Conservation (phyloP, 1,139 yeast genomes). For the Saccharomyces hybrid region DNA sequence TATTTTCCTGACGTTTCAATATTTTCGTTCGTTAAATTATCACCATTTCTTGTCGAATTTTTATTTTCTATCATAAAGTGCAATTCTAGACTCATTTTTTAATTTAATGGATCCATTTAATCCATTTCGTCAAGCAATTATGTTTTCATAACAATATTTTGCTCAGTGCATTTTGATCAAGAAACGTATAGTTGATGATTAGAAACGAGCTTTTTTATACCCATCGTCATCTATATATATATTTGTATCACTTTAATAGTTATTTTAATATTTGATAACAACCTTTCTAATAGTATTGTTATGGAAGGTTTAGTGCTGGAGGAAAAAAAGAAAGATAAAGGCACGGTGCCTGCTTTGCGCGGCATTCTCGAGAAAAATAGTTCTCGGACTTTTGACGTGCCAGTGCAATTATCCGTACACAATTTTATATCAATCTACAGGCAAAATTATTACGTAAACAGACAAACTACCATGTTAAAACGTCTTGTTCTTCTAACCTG, state of each 20-base stretch:
- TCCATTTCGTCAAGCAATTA: background rate
- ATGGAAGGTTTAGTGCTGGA: background rate
- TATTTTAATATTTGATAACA: constrained; percentile 1
- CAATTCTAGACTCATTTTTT: constrained; percentile 1
- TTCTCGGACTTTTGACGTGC: background rate
- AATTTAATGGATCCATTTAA: background rate
- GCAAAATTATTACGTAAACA: background rate
- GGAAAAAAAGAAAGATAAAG: background rate
- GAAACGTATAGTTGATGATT: background rate
- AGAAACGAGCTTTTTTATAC: background rate
- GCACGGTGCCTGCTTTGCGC: background rate
- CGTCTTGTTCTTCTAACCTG: constrained; percentile 29
- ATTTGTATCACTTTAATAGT: constrained; percentile 1
- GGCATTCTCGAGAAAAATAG: background rate
- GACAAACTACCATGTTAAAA: constrained; percentile 27
- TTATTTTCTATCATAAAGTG: background rate
- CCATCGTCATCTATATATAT: background rate
- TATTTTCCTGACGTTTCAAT: background rate
- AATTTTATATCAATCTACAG: background rate
- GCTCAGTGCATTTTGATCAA: background rate
- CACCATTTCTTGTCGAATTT: background rate
- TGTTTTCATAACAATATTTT: background rate
- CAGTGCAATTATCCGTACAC: background rate
- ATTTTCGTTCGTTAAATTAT: background rate
- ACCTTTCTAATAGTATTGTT: background rate